Conservation (phyloP, 2,329 filamentous ascomycete species). For the Epichloe aotearoae region DNA sequence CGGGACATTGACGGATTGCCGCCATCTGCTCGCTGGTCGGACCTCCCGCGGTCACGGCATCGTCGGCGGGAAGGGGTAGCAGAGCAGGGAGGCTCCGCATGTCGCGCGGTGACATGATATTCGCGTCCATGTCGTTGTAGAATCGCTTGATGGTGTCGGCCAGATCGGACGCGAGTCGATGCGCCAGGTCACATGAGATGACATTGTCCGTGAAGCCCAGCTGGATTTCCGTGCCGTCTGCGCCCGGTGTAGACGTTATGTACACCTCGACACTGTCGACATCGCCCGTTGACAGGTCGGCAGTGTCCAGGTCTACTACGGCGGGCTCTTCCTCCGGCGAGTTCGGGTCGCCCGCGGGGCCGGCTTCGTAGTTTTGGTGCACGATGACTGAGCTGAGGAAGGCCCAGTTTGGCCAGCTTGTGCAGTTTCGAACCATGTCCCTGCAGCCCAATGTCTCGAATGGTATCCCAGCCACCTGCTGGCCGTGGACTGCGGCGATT, state of each 20-base stretch:
- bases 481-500: neutral
- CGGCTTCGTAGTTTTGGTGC: conserved; percentile 1
- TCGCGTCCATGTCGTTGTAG: neutral
- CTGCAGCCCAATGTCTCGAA: conserved; percentile 2
- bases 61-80: neutral
- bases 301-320: neutral
- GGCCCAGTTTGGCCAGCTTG: conserved; percentile 1
- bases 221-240: neutral
- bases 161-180: neutral
- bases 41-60: too few species aligned
- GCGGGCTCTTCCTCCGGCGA: neutral
- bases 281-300: conserved; percentile 2
- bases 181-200: neutral
- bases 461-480: neutral
- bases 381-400: conserved; percentile 1
- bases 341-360: neutral
- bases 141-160: neutral
- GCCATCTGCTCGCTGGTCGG: neutral
- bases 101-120: neutral
- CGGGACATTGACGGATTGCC: neutral
- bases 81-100: neutral
- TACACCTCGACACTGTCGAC: conserved; percentile 2
- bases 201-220: conserved; percentile 2
- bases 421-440: conserved; percentile 1
- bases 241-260: conserved; percentile 2